These are phyloP conservation scores for Microascus cirrosus DNA, from an alignment of 2,329 filamentous ascomycete genomes.

Conservation along the genomic window DNA sequence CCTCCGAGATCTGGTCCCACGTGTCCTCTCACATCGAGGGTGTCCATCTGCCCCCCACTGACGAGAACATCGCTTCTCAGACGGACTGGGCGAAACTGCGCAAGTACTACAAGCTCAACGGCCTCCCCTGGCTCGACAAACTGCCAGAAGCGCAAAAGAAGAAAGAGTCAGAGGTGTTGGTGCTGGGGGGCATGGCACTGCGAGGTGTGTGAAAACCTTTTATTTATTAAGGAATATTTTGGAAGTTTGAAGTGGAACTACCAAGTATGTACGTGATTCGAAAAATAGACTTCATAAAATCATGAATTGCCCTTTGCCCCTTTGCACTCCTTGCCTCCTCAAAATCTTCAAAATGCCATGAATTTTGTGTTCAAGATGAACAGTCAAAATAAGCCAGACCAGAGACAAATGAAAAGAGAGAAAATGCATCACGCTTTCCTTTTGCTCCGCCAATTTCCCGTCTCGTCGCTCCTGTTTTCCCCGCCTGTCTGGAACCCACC, in stretches of 20 bases:
- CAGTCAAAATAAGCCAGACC: too few species aligned
- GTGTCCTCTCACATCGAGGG: constrained; percentile 53
- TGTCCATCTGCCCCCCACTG: constrained; percentile 43
- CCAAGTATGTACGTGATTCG: background rate
- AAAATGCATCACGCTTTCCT: too few species aligned
- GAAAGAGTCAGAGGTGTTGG: constrained; percentile 53
- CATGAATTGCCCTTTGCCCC: background rate
- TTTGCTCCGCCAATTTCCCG: too few species aligned
- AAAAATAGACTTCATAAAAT: background rate
- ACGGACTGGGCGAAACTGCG: constrained; percentile 60
- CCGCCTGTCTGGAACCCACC: too few species aligned
- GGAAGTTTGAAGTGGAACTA: background rate
- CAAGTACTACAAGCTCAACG: constrained; percentile 80
- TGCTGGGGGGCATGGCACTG: constrained; percentile 64
- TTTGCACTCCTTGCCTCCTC: background rate
- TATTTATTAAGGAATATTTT: background rate
- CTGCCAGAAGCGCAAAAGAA: constrained; percentile 30
- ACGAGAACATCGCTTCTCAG: constrained; percentile 46
- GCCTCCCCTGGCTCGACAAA: constrained; percentile 36
- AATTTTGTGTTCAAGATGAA: too few species aligned
- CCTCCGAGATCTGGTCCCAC: constrained; percentile 41
- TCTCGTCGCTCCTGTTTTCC: too few species aligned
- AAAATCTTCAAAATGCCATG: too few species aligned
- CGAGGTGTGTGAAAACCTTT: background rate
- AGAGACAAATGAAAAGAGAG: too few species aligned